Evolutionary conservation across 1,284 basidiomycete species (phyloP).

Genomic region (Phellinidium pouzarii): DNA sequence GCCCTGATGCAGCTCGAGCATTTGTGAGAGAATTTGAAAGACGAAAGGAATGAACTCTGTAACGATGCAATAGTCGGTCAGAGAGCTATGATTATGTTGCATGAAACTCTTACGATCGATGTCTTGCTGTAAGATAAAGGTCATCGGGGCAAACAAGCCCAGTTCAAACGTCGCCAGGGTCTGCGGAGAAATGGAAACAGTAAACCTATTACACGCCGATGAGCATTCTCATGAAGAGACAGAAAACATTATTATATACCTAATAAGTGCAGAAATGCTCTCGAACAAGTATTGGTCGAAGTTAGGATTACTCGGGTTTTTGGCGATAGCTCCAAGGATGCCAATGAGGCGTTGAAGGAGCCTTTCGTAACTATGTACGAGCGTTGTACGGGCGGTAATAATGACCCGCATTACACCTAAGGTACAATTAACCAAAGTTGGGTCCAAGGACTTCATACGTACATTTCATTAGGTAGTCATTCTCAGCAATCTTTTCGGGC

Average conservation of each 20-base stretch:
- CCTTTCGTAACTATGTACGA: slow-evolving; percentile 64
- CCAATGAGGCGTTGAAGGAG: slow-evolving; percentile 71
- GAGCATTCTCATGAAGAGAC: slow-evolving; percentile 4
- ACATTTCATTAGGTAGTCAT: slow-evolving; percentile 99
- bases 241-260: slow-evolving; percentile 37
- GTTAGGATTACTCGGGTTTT: slow-evolving; percentile 95
- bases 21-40: slow-evolving; percentile 95
- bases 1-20: slow-evolving; percentile 77
- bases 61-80: neutral
- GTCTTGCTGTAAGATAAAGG: slow-evolving; percentile 83
- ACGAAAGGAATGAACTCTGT: slow-evolving; percentile 95
- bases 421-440: neutral
- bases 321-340: slow-evolving; percentile 84
- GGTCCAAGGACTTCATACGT: slow-evolving; percentile 25
- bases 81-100: neutral
- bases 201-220: slow-evolving; percentile 48
- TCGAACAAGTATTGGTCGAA: slow-evolving; percentile 99
- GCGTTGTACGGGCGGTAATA: slow-evolving; percentile 76
- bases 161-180: slow-evolving; percentile 76
- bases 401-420: slow-evolving; percentile 90
- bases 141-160: slow-evolving; percentile 84
- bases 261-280: slow-evolving; percentile 85
- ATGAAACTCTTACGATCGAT: slow-evolving; percentile 68
- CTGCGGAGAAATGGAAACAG: slow-evolving; percentile 62
- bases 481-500: slow-evolving; percentile 94